Evolutionary conservation across 1,139 yeast species (phyloP).

Genomic region (Geotrichum klebahnii): DNA sequence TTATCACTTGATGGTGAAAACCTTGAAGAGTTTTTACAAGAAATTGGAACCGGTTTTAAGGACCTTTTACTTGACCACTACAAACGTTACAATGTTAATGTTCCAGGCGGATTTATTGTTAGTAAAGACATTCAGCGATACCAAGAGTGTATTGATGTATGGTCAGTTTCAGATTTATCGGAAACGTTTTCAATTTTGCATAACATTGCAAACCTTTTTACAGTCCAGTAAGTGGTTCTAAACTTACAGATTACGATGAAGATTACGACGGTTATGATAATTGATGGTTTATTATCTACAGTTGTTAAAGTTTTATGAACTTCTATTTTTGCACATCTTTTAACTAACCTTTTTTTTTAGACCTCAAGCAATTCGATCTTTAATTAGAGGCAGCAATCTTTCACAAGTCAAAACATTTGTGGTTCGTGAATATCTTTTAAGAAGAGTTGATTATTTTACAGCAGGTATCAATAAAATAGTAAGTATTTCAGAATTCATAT

Average conservation of each 20-base stretch:
- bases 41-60: constrained; percentile 60
- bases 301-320: no score
- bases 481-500: no score
- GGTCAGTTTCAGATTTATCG: constrained; percentile 61
- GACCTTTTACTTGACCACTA: constrained; percentile 65
- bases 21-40: constrained; percentile 50
- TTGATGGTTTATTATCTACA: no score
- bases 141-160: constrained; percentile 66
- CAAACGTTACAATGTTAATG: constrained; percentile 68
- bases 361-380: constrained; percentile 65
- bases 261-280: no score
- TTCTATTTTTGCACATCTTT: no score
- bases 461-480: constrained; percentile 18
- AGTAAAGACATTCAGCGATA: constrained; percentile 80
- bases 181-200: constrained; percentile 68
- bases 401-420: constrained; percentile 63
- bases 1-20: constrained; percentile 52
- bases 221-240: constrained; percentile 50
- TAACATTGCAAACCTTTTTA: constrained; percentile 79
- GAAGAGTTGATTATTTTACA: constrained; percentile 55
- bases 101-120: constrained; percentile 79
- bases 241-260: no score
- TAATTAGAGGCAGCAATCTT: constrained; percentile 78
- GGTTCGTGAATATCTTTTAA: constrained; percentile 64
- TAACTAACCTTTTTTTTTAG: constrained; percentile 24